Percentiles rank a stretch among this genome's conserved stretches.
Evolutionary conservation across 176 grass and related monocot genomes (phyloP).

Genomic region (Cenchrus americanus): DNA sequence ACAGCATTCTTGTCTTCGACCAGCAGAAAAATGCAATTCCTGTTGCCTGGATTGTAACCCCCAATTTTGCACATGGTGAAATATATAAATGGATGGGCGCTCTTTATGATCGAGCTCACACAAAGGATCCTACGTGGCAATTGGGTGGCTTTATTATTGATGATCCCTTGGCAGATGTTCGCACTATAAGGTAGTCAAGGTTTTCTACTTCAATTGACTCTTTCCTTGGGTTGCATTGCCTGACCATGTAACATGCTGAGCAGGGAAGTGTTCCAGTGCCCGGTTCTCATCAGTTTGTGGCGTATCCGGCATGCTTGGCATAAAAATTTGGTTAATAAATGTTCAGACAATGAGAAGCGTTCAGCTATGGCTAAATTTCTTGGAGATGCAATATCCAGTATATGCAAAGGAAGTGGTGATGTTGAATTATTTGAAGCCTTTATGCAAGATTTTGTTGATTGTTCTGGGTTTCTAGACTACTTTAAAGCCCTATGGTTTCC

Average conservation of each 20-base stretch:
- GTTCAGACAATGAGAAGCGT: slow-evolving; percentile 60
- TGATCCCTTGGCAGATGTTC: slow-evolving; percentile 75
- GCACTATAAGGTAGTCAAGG: slow-evolving; percentile 68
- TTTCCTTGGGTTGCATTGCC: slow-evolving; percentile 31
- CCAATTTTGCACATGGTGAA: slow-evolving; percentile 68
- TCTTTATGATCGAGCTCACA: slow-evolving; percentile 76
- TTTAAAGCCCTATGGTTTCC: slow-evolving; percentile 79
- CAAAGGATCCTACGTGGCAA: slow-evolving; percentile 92
- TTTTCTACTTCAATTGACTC: slow-evolving; percentile 25
- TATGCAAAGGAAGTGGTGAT: slow-evolving; percentile 65
- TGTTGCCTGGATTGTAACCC: slow-evolving; percentile 81
- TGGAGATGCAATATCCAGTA: slow-evolving; percentile 61
- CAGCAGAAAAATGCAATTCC: slow-evolving; percentile 85
- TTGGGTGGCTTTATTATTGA: slow-evolving; percentile 94
- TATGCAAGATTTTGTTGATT: slow-evolving; percentile 70
- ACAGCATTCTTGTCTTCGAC: slow-evolving; percentile 93
- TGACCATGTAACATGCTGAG: slow-evolving; percentile 44
- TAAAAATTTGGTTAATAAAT: slow-evolving; percentile 77
- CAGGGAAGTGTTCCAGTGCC: slow-evolving; percentile 86
- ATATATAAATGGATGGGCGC: slow-evolving; percentile 89
- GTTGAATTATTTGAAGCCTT: slow-evolving; percentile 71
- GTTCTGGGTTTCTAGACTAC: slow-evolving; percentile 77
- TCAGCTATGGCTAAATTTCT: slow-evolving; percentile 57
- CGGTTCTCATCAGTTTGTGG: slow-evolving; percentile 81
- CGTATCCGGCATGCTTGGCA: slow-evolving; percentile 73